Evolutionary conservation across 495 filamentous ascomycete genomes (phyloP), one percentile per base, ranked within the genome.

Genomic region (Collariella sp.): DNA sequence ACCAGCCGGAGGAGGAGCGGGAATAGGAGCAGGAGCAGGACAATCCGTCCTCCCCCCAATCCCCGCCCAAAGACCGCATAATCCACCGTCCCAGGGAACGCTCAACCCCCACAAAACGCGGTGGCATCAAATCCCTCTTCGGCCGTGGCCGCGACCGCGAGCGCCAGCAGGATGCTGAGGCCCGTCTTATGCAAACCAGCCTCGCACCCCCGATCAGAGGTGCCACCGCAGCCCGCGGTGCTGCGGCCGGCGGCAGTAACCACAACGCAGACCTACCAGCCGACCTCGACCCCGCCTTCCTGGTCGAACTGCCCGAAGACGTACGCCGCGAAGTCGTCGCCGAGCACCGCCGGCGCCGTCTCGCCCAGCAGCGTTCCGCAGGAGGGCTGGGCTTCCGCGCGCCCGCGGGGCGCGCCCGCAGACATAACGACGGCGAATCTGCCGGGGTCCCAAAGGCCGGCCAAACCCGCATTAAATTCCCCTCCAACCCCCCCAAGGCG

Each of bases 221-320:
- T 10, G 39, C 12, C 36, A 0, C 11, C 6, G 26, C 19, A 15
- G 3, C 3, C 16, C 12, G 16, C 18, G 29, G 33, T 19, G 20
- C 9, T 49, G 15, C 43, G 42, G 38, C 55, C 54, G 15, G 33
- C 49, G 11, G 53, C 40, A 24, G 20, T 10, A 24, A 52, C 7
- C n/a, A n/a, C n/a, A 61, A 60, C 35, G 62, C 62, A 1, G 60
- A 67, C 23, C 57, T 53, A 2, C 47, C 66, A 31, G 65, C 72
- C 7, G 78, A 79, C 7, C 65, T 87, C 7, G 87, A 89, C 44
- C 71, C 76, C 0, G 82, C 81, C 6, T 90, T 93, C 68, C 81
- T 96, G 31, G 81, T 84, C 12, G 89, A 88, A 19, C 72, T 96
- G 0, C 90, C 90, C 0, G 83, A 86, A 50, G 87, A 95, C 47